These are phyloP conservation scores for Candida sonorensis DNA, from an alignment of 805 yeast species.

Conservation along the genomic window DNA sequence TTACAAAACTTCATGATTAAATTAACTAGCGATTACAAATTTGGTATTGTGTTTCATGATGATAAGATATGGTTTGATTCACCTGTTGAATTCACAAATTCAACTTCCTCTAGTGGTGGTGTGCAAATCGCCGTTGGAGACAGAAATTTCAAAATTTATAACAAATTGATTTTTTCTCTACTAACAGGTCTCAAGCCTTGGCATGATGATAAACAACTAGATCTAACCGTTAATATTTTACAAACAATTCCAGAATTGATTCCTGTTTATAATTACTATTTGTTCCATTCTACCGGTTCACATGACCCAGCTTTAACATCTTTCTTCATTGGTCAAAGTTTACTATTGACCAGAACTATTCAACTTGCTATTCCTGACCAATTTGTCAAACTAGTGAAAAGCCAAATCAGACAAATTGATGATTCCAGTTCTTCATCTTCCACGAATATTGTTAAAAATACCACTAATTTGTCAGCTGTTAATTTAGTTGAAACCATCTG, in stretches of 20 bases:
- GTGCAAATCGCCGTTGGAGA: conserved; percentile 41
- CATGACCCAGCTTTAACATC: conserved; percentile 77
- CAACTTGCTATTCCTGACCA: conserved; percentile 46
- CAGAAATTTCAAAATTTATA: conserved; percentile 52
- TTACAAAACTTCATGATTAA: conserved; percentile 42
- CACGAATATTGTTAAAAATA: not conserved
- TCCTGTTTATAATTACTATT: conserved; percentile 58
- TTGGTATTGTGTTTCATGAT: conserved; percentile 40
- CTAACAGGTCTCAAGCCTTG: conserved; percentile 70
- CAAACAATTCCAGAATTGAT: conserved; percentile 58
- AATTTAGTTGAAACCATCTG: conserved; percentile 49
- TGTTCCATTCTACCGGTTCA: conserved; percentile 53
- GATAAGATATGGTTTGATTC: conserved; percentile 44
- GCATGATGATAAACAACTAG: conserved; percentile 62
- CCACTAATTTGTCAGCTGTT: conserved; percentile 6
- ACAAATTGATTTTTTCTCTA: conserved; percentile 58
- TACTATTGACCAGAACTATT: conserved; percentile 54
- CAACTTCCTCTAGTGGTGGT: conserved; percentile 29
- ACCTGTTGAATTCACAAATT: conserved; percentile 12
- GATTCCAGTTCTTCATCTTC: conserved; percentile 3
- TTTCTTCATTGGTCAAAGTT: conserved; percentile 75
- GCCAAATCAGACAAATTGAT: not conserved
- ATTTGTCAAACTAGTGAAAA: conserved; percentile 9
- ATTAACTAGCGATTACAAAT: conserved; percentile 41
- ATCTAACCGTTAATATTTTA: conserved; percentile 45